Conservation (phyloP, 352 stramenopile genomes). For the Phytophthora podocarpi region DNA sequence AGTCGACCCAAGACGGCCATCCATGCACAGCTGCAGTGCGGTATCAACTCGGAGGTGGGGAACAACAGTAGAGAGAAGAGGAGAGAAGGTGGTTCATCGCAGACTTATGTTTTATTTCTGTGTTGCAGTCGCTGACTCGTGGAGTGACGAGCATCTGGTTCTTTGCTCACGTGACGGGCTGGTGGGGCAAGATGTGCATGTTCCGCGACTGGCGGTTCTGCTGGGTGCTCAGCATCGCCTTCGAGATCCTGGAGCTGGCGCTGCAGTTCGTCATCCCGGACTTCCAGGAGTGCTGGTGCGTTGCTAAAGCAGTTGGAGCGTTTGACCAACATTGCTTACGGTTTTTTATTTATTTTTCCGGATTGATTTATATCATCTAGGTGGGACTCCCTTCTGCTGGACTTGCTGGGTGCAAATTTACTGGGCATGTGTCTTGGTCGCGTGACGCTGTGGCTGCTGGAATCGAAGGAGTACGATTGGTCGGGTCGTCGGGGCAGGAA, state of each 20-base stretch:
- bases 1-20: slow-evolving; percentile 39
- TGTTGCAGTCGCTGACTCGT: slow-evolving; percentile 56
- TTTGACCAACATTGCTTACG: no score
- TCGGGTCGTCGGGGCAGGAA: slow-evolving; percentile 80
- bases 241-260: slow-evolving; percentile 91
- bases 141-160: slow-evolving; percentile 88
- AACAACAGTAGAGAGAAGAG: background rate
- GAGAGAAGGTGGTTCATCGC: background rate
- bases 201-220: slow-evolving; percentile 94
- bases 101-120: background rate
- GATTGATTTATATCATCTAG: no score
- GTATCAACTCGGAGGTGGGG: slow-evolving; percentile 59
- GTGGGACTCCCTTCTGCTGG: slow-evolving; percentile 93
- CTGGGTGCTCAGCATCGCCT: slow-evolving; percentile 90
- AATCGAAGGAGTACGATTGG: slow-evolving; percentile 92
- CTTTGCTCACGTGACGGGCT: slow-evolving; percentile 82
- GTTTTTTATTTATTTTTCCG: background rate
- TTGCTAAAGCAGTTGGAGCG: no score
- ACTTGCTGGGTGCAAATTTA: slow-evolving; percentile 92
- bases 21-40: slow-evolving; percentile 51
- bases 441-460: slow-evolving; percentile 75
- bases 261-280: slow-evolving; percentile 92
- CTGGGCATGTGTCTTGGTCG: slow-evolving; percentile 87
- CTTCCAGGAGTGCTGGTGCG: slow-evolving; percentile 93
- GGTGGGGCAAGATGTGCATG: slow-evolving; percentile 95